Evolutionary conservation across 371 early-diverging fungal species (phyloP).

Genomic region (Funneliformis caledonium): DNA sequence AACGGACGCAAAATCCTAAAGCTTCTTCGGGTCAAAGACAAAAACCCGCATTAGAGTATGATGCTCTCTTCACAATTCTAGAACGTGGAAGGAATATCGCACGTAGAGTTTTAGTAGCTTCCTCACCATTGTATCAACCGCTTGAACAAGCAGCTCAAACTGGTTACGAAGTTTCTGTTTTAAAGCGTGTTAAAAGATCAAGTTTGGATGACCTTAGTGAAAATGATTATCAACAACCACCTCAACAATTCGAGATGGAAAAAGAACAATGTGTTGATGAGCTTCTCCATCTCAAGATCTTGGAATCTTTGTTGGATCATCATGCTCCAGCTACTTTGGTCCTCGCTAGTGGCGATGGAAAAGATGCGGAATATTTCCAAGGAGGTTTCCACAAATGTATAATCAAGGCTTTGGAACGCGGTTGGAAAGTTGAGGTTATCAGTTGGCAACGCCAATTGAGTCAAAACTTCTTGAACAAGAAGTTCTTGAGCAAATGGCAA

Average conservation of each 20-base stretch:
- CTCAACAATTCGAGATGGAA: conserved; percentile 9
- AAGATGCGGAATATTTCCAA: conserved; percentile 51
- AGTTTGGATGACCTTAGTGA: conserved; percentile 41
- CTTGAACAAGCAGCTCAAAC: conserved; percentile 46
- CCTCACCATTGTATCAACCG: conserved; percentile 48
- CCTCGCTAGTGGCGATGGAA: conserved; percentile 50
- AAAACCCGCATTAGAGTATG: conserved; percentile 46
- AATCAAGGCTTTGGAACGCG: conserved; percentile 48
- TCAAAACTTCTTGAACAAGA: conserved; percentile 40
- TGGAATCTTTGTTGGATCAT: conserved; percentile 49
- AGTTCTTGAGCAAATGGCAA: conserved; percentile 38
- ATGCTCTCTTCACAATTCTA: conserved; percentile 44
- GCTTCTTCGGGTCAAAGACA: not conserved
- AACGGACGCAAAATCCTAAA: conserved; percentile 2
- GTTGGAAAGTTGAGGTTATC: conserved; percentile 52
- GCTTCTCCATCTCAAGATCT: conserved; percentile 50
- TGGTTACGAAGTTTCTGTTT: conserved; percentile 46
- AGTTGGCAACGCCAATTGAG: conserved; percentile 52
- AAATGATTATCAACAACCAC: not conserved
- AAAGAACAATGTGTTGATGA: conserved; percentile 54
- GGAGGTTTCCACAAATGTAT: conserved; percentile 48
- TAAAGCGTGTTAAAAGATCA: conserved; percentile 46
- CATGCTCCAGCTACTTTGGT: conserved; percentile 49
- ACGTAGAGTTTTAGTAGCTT: conserved; percentile 48
- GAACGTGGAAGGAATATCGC: conserved; percentile 43